phyloP scores from a whole-genome alignment of 179 eudicot species.

The Beta corolliflora region DNA sequence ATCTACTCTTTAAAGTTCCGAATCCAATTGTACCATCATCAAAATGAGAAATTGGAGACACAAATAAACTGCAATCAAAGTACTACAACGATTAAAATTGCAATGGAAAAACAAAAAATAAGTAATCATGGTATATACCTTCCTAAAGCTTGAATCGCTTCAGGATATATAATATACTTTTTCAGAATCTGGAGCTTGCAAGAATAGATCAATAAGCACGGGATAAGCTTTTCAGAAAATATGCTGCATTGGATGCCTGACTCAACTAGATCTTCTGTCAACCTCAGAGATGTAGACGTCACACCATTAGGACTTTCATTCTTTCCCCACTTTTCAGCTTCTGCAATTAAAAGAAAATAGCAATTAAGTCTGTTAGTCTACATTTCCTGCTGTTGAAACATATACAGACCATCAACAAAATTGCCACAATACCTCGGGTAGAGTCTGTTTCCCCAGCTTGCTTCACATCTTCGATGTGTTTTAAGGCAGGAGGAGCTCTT shows the following conservation, averaged over 20 bases:
- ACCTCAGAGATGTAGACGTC: constrained; percentile 37
- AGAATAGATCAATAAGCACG: constrained; percentile 73
- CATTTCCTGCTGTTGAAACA: background rate
- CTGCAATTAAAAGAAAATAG: constrained; percentile 30
- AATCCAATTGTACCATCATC: background rate
- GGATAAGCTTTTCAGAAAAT: constrained; percentile 84
- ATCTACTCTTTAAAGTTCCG: background rate
- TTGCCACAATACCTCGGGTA: constrained; percentile 39
- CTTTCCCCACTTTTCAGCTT: constrained; percentile 31
- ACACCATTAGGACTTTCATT: constrained; percentile 43
- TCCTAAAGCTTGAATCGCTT: constrained; percentile 73
- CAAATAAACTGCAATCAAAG: constrained; percentile 1
- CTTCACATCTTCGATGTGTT: constrained; percentile 46
- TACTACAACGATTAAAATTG: background rate
- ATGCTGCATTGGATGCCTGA: constrained; percentile 46
- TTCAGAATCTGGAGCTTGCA: constrained; percentile 72
- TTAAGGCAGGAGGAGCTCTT: constrained; percentile 43
- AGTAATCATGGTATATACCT: constrained; percentile 46
- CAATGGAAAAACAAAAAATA: background rate
- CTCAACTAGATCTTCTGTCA: constrained; percentile 30
- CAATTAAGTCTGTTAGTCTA: background rate
- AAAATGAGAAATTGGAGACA: background rate
- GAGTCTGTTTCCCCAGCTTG: constrained; percentile 30
- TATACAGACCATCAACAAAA: constrained; percentile 9
- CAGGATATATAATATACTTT: constrained; percentile 67